Conservation (phyloP, 164 flowering plant genomes). For the Umbilicus rupestris region DNA sequence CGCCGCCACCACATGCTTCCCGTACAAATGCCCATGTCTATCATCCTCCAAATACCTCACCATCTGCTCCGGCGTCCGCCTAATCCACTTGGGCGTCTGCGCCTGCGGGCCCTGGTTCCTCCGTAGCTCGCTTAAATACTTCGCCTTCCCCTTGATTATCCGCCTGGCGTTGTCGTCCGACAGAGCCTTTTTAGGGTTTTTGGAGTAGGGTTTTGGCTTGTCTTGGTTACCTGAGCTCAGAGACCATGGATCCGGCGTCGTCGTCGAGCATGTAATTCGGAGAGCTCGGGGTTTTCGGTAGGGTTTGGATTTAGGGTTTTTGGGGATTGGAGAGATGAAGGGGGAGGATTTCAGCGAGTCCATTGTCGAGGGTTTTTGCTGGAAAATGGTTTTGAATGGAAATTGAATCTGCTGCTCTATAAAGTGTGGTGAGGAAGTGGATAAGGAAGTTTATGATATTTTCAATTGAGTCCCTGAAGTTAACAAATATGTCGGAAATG, state of each 20-base stretch:
- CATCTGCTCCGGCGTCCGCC: slow-evolving; percentile 89
- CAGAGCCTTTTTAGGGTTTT: slow-evolving; percentile 50
- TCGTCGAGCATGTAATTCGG: slow-evolving; percentile 19
- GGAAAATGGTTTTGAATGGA: neutral
- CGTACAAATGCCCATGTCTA: slow-evolving; percentile 70
- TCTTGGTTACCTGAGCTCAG: slow-evolving; percentile 48
- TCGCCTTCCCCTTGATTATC: slow-evolving; percentile 62
- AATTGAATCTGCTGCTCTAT: neutral
- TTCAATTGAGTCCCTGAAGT: neutral
- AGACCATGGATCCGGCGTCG: slow-evolving; percentile 68
- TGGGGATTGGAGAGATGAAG: neutral
- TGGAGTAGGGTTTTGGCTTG: slow-evolving; percentile 45
- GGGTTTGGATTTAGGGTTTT: slow-evolving; percentile 5
- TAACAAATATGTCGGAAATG: too few species aligned
- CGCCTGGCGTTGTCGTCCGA: slow-evolving; percentile 89
- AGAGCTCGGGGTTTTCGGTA: neutral
- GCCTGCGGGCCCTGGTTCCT: slow-evolving; percentile 63
- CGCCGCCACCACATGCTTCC: slow-evolving; percentile 88
- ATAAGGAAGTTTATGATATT: neutral
- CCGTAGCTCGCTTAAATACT: slow-evolving; percentile 51
- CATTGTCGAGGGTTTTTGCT: neutral
- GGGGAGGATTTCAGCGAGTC: neutral
- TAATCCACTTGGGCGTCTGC: slow-evolving; percentile 73
- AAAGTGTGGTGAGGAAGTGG: neutral
- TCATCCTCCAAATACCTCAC: slow-evolving; percentile 66